Conservation (phyloP, 78 protist genomes). For the Dictyostelium discoideum region DNA sequence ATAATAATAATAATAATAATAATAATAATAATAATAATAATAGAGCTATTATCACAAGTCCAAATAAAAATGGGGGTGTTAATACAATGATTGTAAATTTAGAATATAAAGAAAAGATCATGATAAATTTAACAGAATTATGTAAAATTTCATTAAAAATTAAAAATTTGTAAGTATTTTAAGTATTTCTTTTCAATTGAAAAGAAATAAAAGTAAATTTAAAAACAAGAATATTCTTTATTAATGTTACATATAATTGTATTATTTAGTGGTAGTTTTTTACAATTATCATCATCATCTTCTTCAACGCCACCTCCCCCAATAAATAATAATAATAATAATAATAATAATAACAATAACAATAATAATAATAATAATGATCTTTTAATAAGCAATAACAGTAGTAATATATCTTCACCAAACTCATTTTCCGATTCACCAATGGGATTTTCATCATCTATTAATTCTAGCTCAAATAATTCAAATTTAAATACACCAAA, state of each 20-base stretch:
- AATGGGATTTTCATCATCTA: neutral
- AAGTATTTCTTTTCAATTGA: neutral
- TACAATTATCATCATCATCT: neutral
- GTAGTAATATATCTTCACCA: conserved; percentile 5
- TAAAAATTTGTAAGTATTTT: conserved; percentile 3
- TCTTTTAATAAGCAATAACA: neutral
- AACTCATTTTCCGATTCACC: neutral
- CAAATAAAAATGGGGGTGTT: neutral
- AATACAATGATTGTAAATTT: neutral
- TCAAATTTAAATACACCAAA: neutral
- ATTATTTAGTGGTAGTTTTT: neutral
- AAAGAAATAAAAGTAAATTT: too few relatives aligned
- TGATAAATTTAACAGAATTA: conserved; percentile 47
- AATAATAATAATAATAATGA: neutral
- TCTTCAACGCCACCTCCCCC: neutral
- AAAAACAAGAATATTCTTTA: too few relatives aligned
- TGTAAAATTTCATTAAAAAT: conserved; percentile 27
- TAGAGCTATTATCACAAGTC: neutral
- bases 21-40: neutral
- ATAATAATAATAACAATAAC: too few relatives aligned
- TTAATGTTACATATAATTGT: neutral
- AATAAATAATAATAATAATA: neutral
- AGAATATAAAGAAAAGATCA: conserved; percentile 25
- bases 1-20: neutral
- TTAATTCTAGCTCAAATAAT: neutral